phyloP scores from a whole-genome alignment of 2,329 filamentous ascomycete species.

The Pyrenochaeta sp. region DNA sequence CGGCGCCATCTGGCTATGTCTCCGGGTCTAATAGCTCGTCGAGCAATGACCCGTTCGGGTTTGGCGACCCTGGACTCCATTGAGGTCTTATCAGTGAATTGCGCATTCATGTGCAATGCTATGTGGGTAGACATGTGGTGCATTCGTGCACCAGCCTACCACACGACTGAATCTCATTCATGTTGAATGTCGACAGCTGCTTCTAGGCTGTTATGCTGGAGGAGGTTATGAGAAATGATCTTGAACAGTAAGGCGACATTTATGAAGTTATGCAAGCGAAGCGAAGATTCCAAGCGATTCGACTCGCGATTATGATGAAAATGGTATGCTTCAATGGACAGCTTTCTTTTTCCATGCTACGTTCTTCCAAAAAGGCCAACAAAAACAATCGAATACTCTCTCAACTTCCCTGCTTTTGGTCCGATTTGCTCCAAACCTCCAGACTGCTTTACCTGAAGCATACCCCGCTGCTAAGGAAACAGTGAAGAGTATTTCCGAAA shows the following conservation, averaged over 20 bases:
- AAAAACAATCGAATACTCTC: constrained; percentile 18
- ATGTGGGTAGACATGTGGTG: neutral
- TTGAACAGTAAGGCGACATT: constrained; percentile 9
- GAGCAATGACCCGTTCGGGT: constrained; percentile 45
- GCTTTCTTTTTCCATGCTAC: constrained; percentile 15
- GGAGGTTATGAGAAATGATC: constrained; percentile 11
- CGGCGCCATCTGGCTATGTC: constrained; percentile 45
- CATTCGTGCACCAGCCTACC: neutral
- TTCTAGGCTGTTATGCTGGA: neutral
- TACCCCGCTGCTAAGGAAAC: neutral
- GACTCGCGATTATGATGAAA: constrained; percentile 21
- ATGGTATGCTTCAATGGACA: constrained; percentile 25
- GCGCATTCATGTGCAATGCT: neutral
- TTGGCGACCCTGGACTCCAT: constrained; percentile 47
- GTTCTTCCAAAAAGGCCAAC: constrained; percentile 8
- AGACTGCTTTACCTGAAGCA: neutral
- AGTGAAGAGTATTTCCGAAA: neutral
- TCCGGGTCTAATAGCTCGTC: constrained; percentile 44
- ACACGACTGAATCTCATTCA: neutral
- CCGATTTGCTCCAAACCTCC: neutral
- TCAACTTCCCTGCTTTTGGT: neutral
- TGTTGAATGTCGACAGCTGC: neutral
- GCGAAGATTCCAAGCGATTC: constrained; percentile 24
- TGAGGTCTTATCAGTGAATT: constrained; percentile 13
- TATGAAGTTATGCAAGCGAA: constrained; percentile 17